Base-by-base conservation (phyloP, 371 early-diverging fungal species). In the Actinomucor elegans region DNA sequence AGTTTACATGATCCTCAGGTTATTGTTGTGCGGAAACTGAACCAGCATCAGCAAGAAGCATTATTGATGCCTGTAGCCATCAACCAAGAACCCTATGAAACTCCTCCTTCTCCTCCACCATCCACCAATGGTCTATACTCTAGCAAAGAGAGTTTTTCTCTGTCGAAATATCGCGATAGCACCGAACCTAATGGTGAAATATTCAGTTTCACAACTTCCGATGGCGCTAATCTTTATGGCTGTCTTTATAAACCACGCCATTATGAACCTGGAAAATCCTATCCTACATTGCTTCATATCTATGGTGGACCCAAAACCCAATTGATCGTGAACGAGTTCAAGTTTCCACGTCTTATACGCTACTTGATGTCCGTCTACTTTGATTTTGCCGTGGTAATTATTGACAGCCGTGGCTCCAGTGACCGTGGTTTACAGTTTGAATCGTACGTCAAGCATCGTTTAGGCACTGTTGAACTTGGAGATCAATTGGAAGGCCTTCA, bases 391-490 rank as follows among this genome's bases (percentile, higher is more conserved):
- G 88, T 90, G 0, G 84, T 90, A 6, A 71, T 88, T 37, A 75
- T 92, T 11, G 93, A 92, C 52, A 82, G 87, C 3, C 83, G 90
- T 17, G 93, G 93, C 0, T 85, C 90, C 1, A 71, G 75, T 15
- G 84, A 87, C 46, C 79, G 90, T 2, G 93, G 93, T 0, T 38
- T 83, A 0, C 60, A 44, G n/a, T 90, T 89, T 58, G 92, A 90
- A 52, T 61, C 85, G 0, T 55, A 63, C 41, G 65, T 92, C 6
- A 64, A 76, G 8, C 32, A 66, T 24, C 67, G 63, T 1, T 58
- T 92, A 56, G 91, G 89, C 0, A 65, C 61, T 12, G 79, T 88
- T 1, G 90, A 90, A 67, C 60, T 92, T 11, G 65, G 69, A 20
- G 92, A 92, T 62, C 89, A 89, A 48, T 77, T 90, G 5, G 83